These are phyloP conservation scores for Colletotrichum sansevieriae DNA, from an alignment of 2,329 filamentous ascomycete species.

Conservation along the genomic window DNA sequence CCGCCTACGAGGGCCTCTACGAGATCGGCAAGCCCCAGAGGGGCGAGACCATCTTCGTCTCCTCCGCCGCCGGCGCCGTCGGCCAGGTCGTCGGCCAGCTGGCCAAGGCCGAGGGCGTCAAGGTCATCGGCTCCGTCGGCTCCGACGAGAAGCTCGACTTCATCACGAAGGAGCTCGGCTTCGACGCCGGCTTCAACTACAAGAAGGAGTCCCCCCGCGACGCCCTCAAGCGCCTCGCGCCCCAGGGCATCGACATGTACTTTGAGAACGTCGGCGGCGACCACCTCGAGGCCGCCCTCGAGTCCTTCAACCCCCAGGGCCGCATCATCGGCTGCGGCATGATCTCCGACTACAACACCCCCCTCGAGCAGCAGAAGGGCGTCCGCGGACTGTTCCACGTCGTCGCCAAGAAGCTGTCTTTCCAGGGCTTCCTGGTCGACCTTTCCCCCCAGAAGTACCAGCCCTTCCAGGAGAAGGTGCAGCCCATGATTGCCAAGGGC, in stretches of 20 bases:
- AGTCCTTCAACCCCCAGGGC: constrained; percentile 69
- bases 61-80: constrained; percentile 83
- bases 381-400: constrained; percentile 75
- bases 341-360: constrained; percentile 82
- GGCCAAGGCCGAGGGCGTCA: constrained; percentile 83
- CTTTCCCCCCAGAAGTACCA: constrained; percentile 75
- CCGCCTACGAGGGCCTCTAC: constrained; percentile 77
- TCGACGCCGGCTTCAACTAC: constrained; percentile 83
- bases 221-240: constrained; percentile 78
- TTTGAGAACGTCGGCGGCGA: constrained; percentile 68
- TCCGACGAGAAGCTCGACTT: constrained; percentile 84
- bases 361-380: constrained; percentile 68
- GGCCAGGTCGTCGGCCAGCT: constrained; percentile 87
- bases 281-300: constrained; percentile 62
- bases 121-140: constrained; percentile 84
- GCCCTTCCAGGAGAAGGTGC: constrained; percentile 82
- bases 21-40: constrained; percentile 73
- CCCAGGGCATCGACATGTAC: constrained; percentile 80
- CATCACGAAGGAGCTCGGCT: constrained; percentile 63
- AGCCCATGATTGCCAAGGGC: constrained; percentile 82
- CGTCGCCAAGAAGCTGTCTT: constrained; percentile 75
- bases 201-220: constrained; percentile 81
- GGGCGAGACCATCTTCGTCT: constrained; percentile 85
- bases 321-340: constrained; percentile 76
- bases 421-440: constrained; percentile 84